Evolutionary conservation across 768 basidiomycete genomes (phyloP), one percentile per base, ranked within the genome.

Genomic region (Stropharia rugosoannulata): DNA sequence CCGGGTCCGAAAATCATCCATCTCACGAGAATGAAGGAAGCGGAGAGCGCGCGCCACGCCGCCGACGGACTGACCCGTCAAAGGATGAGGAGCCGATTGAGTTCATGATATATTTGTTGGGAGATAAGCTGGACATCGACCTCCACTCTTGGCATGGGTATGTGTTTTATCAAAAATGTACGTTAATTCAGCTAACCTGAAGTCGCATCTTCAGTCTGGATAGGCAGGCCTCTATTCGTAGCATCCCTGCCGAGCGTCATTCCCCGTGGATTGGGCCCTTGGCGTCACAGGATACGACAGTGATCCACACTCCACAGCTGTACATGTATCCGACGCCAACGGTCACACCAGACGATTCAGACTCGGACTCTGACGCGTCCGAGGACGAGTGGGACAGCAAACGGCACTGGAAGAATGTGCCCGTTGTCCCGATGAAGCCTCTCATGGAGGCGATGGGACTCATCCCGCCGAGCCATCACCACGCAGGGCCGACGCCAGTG

Each of bases 71-170:
- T 43, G 51, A 64, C 49, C 25, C 60, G 37, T 56, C 59, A 45
- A 62, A 62, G 58, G 62, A 66, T 41, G 56, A 60, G 38, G 63
- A 64, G 29, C 36, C 59, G 29, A 60, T 60, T 38, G 68, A 74
- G 54, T 75, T 75, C 58, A 57, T 75, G 13, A 70, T 78, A 39
- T 69, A 75, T n/a, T 58, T 77, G 36, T 61, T 78, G 46, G 75
- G 75, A 40, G 71, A 72, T 43, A 67, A 60, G 45, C 61, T 69
- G 2, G 70, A 72, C 40, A 67, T 65, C 32, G 69, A 71, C 47
- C 54, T 57, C 18, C 59, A 65, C 41, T 71, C 75, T 18, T 79
- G 77, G 77, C 77, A 79, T 61, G 75, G 76, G 77, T 79, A 60
- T 41, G 73, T 65, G 22, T 50, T 40, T 49, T 40, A 25, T 39